Base-by-base conservation (phyloP, 495 filamentous ascomycete species). In the Xylaria grammica region DNA sequence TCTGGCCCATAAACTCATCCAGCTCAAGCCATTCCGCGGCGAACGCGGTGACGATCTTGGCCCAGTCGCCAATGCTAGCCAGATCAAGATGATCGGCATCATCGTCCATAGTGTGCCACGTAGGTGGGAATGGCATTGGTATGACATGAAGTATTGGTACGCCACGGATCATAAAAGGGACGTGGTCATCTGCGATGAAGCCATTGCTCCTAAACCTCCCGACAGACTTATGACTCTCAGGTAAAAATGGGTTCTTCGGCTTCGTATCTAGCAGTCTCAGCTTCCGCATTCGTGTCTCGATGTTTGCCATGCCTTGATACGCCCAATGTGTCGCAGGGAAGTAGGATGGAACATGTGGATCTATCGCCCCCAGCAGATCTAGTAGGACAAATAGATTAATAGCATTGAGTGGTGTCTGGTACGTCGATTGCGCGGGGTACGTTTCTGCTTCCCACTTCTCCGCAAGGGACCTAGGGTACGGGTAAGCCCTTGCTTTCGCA, bases 241-340 rank as follows among this genome's bases (percentile, higher is more conserved):
- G 66, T 40, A 90, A 48, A 45, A 83, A 83, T 17, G 73, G 70
- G 17, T 65, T 56, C n/a, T 52, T 60, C 8, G 73, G 66, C 36
- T 69, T 66, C 38, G 73, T 75, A 63, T 77, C 67, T 10, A 83
- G 65, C 30, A 82, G 52, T 17, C 70, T 69, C 20, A 81, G 57
- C 17, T 77, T 71, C n/a, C 90, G 84, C 58, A 97, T 77, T 4
- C 91, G 87, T 8, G 77, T 69, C 77, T 97, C 93, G 19, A 94
- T 71, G 4, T 72, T 70, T 0, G 88, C 87, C 76, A 97, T 83
- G 40, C 79, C 82, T 67, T 86, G 79, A 72, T 97, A 97, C 0
- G 93, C 92, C 93, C 94, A 96, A 67, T 97, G 93, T 2, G 93
- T 97, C 3, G 88, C 88, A 46, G 84, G 82, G 75, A 92, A 96